Base-by-base conservation (phyloP, 768 basidiomycete genomes). In the Paxillus ammoniavirescens region DNA sequence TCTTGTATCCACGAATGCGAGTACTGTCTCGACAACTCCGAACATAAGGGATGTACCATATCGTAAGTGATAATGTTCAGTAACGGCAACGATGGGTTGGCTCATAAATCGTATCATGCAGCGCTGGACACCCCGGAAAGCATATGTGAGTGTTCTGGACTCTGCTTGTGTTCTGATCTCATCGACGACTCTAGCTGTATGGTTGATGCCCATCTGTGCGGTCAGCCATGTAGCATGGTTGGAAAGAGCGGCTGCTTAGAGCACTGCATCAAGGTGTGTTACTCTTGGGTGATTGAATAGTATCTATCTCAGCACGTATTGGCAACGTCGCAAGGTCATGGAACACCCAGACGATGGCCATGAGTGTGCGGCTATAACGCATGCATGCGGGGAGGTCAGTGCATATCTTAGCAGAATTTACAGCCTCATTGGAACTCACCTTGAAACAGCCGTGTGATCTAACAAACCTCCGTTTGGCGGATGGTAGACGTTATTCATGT, bases 301-400 rank as follows among this genome's bases (percentile, higher is more conserved):
- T 47, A 31, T 10, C 21, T 44, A 3, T 50, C 44, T 17, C 26
- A 9, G 28, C 3, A 18, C 26, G n/a, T n/a, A 21, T 21, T 21
- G 21, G 3, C 21, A 1, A 8, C 41, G 18, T 15, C 15, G 15
- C 7, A 57, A 83, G 80, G 63, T 74, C 9, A 64, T 69, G 2
- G 72, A 69, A 8, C 82, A 82, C 53, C 48, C 52, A 13, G 79
- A 73, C 9, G 72, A 69, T 2, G 75, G 73, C 23, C 82, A 83
- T 55, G 45, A 73, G 43, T 84, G 82, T 60, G 72, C 80, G 0
- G 77, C 80, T 1, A 57, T 63, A 42, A 55, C 72, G 1, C 82
- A 83, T 61, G 73, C 72, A 44, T 84, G 82, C 53, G 81, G 80
- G 37, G 62, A 76, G 74, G 82, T 76, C 58, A 47, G 63, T 44